Evolutionary conservation across 208 protist species (phyloP).

Genomic region (Novymonas esmeraldas): DNA sequence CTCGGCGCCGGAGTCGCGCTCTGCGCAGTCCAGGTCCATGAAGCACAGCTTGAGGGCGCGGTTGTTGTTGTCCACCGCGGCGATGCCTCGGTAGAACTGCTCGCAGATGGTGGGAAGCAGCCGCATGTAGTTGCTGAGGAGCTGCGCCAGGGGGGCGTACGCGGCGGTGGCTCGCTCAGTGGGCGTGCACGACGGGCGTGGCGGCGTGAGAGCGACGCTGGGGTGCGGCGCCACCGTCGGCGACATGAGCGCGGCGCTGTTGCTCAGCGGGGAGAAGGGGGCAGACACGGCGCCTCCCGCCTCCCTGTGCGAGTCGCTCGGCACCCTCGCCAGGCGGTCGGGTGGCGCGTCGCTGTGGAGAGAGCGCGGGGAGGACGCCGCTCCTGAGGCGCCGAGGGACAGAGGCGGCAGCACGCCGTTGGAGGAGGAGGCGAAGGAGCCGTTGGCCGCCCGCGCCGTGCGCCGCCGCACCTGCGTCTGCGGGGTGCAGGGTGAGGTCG

Average conservation of each 20-base stretch:
- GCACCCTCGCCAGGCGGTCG: not conserved
- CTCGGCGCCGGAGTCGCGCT: conserved; percentile 50
- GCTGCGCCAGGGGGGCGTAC: conserved; percentile 21
- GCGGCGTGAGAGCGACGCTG: not conserved
- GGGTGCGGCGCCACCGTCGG: not conserved
- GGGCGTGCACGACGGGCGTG: not conserved
- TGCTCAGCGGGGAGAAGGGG: conserved; percentile 1
- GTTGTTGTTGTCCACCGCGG: conserved; percentile 21
- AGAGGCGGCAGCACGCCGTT: conserved; percentile 3
- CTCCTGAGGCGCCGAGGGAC: not conserved
- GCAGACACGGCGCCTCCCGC: not conserved
- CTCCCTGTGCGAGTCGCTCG: not conserved
- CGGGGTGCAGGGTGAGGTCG: not conserved
- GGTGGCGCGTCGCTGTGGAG: not conserved
- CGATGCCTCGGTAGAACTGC: conserved; percentile 66
- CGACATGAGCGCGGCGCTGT: not conserved
- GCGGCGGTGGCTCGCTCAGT: not conserved
- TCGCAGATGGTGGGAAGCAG: conserved; percentile 66
- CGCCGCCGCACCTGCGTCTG: not conserved
- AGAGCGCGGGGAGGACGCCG: not conserved
- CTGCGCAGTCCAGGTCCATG: conserved; percentile 65
- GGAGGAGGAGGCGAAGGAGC: not conserved
- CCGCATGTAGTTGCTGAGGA: conserved; percentile 55
- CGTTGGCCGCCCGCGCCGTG: not conserved
- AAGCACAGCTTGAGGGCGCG: conserved; percentile 45